A percentile compares a stretch with the other conserved stretches of the same genome.
Conservation (phyloP, 768 basidiomycete genomes). For the Boletus reticulatus region DNA sequence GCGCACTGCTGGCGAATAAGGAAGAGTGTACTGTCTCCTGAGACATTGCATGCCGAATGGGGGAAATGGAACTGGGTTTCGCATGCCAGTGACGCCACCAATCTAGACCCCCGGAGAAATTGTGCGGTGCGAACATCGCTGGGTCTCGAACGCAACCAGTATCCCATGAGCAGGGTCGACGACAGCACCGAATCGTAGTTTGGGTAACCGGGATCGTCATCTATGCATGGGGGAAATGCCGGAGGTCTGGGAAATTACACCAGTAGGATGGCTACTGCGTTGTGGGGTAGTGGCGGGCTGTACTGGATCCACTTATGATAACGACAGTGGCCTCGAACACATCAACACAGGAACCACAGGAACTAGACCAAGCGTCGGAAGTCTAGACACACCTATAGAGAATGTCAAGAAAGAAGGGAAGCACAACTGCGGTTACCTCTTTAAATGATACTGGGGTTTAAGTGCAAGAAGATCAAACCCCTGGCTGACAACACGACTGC, state of each 20-base stretch:
- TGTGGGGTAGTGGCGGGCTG: neutral
- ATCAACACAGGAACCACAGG: constrained; percentile 2
- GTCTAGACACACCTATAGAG: constrained; percentile 9
- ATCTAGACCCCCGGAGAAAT: constrained; percentile 11
- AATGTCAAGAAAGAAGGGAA: neutral
- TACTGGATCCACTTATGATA: neutral
- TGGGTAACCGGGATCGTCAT: neutral
- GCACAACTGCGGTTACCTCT: neutral
- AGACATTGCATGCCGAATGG: neutral
- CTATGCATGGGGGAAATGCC: too few species aligned
- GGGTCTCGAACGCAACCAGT: neutral
- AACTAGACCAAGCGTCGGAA: neutral
- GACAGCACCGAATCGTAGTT: neutral
- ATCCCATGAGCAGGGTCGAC: neutral
- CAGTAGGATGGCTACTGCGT: neutral
- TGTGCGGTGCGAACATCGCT: neutral
- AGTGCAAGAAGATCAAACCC: too few species aligned
- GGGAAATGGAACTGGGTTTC: neutral
- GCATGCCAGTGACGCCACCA: neutral
- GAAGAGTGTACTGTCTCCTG: neutral
- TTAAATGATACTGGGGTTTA: neutral
- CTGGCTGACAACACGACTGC: too few species aligned
- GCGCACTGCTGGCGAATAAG: neutral
- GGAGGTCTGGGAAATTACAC: constrained; percentile 11
- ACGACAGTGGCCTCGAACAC: constrained; percentile 7